Evolutionary conservation across 768 basidiomycete genomes (phyloP), one percentile per base, ranked within the genome.

Genomic region (Boletellus sp.): DNA sequence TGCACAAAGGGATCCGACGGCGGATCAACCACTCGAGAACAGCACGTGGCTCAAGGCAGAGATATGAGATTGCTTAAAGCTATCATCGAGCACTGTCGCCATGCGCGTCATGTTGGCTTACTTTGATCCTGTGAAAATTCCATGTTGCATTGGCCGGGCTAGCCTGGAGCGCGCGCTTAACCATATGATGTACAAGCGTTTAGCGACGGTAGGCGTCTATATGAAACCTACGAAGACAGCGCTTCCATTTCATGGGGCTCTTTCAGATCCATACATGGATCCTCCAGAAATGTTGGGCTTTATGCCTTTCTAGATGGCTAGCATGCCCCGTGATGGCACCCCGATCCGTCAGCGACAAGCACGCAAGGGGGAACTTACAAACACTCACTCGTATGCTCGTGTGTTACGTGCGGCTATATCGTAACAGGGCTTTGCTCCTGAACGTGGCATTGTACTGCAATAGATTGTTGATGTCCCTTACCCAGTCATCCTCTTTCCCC

Each of bases 401-500:
- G 15, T 45, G 11, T 40, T 67, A 60, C 10, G 53, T 79, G 55
- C 87, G 78, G 62, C 80, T 83, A 59, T 90, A 85, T 57, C 85
- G 72, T 54, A 90, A 67, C 52, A 90, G 71, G n/a, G 87, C 89
- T 68, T 92, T 92, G 73, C 89, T 90, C 64, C 90, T 74, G 69
- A 96, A 96, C 0, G 93, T 92, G 24, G 90, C 90, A 57, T 96
- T 96, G 72, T 95, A 96, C 69, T 94, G 92, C 48, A 96, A 71
- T 51, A 96, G 70, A 57, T 92, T 93, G 67, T 95, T 95, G 69
- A 96, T 96, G 63, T 96, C 94, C 48, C 90, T 78, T n/a, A 94
- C 92, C 94, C 94, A 96, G 59, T 93, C 92, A 62, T 92, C 90
- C 59, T 90, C 89, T 61, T 87, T 89, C 11, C 89, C 86, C 23